Conservation (phyloP, 2,329 filamentous ascomycete genomes). For the Lasiodiplodia sp. region DNA sequence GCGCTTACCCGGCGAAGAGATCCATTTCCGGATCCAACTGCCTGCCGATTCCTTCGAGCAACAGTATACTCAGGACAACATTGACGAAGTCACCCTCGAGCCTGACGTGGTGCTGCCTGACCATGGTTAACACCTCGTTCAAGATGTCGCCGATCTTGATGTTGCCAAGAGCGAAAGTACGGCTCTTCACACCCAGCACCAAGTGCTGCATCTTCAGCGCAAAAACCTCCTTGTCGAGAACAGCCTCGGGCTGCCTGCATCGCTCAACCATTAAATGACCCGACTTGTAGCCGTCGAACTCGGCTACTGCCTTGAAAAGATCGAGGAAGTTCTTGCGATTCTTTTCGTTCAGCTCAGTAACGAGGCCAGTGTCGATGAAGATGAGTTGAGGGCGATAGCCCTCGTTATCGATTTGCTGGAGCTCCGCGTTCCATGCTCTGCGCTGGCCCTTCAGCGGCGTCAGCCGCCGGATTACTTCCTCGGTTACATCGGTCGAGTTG, state of each 20-base stretch:
- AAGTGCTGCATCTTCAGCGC: conserved; percentile 97
- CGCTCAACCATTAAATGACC: conserved; percentile 96
- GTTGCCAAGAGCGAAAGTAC: conserved; percentile 89
- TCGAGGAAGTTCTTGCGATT: conserved; percentile 94
- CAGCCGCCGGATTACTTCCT: conserved; percentile 81
- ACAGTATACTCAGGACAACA: conserved; percentile 91
- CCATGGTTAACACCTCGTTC: conserved; percentile 89
- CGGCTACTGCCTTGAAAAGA: conserved; percentile 92
- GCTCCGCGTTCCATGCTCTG: conserved; percentile 74
- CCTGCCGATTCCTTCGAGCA: conserved; percentile 92
- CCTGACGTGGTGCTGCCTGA: conserved; percentile 87
- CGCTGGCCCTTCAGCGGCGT: conserved; percentile 74
- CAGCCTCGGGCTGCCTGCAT: conserved; percentile 88
- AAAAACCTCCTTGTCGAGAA: conserved; percentile 88
- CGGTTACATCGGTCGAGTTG: conserved; percentile 77
- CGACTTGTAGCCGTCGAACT: conserved; percentile 96
- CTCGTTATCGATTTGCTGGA: conserved; percentile 80
- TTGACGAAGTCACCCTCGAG: conserved; percentile 98
- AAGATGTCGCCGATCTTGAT: conserved; percentile 96
- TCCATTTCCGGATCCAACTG: conserved; percentile 87
- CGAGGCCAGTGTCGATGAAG: conserved; percentile 95
- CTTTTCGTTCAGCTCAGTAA: conserved; percentile 86
- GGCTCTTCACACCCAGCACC: conserved; percentile 86
- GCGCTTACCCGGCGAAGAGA: conserved; percentile 73
- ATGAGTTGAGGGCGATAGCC: conserved; percentile 93